Percentiles rank a stretch among this genome's conserved stretches.
These are phyloP conservation scores for Podospora tetraspora DNA, from an alignment of 495 filamentous ascomycete species.

Conservation along the genomic window DNA sequence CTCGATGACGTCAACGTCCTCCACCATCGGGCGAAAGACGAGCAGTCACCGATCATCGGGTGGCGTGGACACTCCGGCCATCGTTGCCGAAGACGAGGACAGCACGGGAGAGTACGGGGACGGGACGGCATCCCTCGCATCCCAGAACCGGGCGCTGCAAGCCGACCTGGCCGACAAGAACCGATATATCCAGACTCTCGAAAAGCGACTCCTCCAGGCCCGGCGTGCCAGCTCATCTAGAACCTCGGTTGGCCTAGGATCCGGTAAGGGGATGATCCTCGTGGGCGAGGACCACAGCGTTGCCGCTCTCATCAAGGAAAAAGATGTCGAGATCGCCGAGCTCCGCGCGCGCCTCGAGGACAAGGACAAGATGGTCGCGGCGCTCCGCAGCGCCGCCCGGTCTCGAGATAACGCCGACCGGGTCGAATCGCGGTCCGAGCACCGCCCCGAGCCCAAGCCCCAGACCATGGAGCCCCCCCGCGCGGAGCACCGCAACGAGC, in stretches of 20 bases:
- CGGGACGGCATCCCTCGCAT: slow-evolving; percentile 71
- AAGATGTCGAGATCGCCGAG: slow-evolving; percentile 89
- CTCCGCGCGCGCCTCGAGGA: slow-evolving; percentile 86
- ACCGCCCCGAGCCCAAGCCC: slow-evolving; percentile 27
- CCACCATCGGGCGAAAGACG: slow-evolving; percentile 49
- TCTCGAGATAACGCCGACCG: slow-evolving; percentile 78
- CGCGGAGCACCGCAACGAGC: slow-evolving; percentile 25
- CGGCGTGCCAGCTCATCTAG: slow-evolving; percentile 84
- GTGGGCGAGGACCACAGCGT: slow-evolving; percentile 65
- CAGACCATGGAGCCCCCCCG: slow-evolving; percentile 18
- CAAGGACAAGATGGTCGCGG: slow-evolving; percentile 89
- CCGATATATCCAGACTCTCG: slow-evolving; percentile 88
- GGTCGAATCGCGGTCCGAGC: slow-evolving; percentile 41
- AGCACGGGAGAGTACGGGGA: slow-evolving; percentile 78
- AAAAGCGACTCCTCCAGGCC: slow-evolving; percentile 87
- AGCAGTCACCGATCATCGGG: slow-evolving; percentile 42
- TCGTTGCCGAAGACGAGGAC: slow-evolving; percentile 60
- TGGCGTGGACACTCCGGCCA: slow-evolving; percentile 29
- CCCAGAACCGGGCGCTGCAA: slow-evolving; percentile 82
- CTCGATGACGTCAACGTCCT: slow-evolving; percentile 60
- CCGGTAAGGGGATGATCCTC: slow-evolving; percentile 53
- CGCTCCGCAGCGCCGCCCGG: slow-evolving; percentile 77
- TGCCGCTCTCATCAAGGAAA: slow-evolving; percentile 68
- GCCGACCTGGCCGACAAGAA: slow-evolving; percentile 94
- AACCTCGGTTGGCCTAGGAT: slow-evolving; percentile 63